Conservation (phyloP, 2,329 filamentous ascomycete genomes). For the Penicillium polonicum region DNA sequence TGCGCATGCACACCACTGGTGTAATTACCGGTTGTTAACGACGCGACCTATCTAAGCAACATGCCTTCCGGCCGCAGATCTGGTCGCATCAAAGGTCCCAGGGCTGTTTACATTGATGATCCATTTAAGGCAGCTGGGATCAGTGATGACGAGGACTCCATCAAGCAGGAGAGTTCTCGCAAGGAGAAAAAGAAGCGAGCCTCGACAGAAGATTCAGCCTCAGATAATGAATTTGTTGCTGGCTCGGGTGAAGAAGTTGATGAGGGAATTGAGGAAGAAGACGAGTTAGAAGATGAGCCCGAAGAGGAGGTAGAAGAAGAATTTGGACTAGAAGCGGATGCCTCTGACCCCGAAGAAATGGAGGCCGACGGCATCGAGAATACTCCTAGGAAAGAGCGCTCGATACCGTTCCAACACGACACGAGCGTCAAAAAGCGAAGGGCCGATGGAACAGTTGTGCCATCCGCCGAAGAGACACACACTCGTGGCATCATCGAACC, state of each 20-base stretch:
- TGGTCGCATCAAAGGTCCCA: slow-evolving; percentile 32
- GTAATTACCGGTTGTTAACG: neutral
- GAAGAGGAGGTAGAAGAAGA: slow-evolving; percentile 21
- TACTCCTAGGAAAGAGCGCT: slow-evolving; percentile 10
- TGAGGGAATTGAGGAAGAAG: slow-evolving; percentile 16
- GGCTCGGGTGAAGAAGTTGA: slow-evolving; percentile 20
- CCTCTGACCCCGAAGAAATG: slow-evolving; percentile 20
- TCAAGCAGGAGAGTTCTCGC: slow-evolving; percentile 2
- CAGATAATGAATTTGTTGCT: slow-evolving; percentile 39
- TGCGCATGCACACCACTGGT: neutral
- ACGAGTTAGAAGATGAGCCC: slow-evolving; percentile 12
- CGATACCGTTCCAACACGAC: slow-evolving; percentile 1
- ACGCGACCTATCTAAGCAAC: slow-evolving; percentile 2
- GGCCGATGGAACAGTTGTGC: slow-evolving; percentile 20
- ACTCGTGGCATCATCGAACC: slow-evolving; percentile 40
- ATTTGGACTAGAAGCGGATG: slow-evolving; percentile 23
- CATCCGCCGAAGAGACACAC: slow-evolving; percentile 31
- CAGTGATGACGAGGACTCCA: slow-evolving; percentile 30
- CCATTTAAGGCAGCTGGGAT: slow-evolving; percentile 36
- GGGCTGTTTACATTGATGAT: slow-evolving; percentile 37
- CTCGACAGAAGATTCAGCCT: slow-evolving; percentile 22
- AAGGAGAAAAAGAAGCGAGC: slow-evolving; percentile 19
- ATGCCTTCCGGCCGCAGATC: slow-evolving; percentile 38
- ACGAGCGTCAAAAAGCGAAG: slow-evolving; percentile 14
- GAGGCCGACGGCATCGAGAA: slow-evolving; percentile 5